phyloP scores from a whole-genome alignment of 495 filamentous ascomycete species.

The Penicillium pulvis region DNA sequence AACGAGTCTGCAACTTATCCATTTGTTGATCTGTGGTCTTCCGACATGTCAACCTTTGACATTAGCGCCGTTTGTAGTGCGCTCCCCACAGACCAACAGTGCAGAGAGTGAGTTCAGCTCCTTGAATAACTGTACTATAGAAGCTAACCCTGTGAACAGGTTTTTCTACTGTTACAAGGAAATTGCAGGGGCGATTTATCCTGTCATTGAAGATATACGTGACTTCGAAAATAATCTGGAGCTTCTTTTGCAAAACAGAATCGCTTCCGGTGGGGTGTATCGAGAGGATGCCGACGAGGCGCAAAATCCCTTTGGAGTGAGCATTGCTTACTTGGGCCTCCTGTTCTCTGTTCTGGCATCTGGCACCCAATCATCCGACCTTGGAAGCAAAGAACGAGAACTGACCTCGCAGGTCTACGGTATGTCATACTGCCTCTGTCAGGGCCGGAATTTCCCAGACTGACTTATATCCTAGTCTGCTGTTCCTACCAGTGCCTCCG shows the following conservation, averaged over 20 bases:
- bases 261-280: slow-evolving; percentile 47
- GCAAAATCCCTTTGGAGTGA: slow-evolving; percentile 55
- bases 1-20: slow-evolving; percentile 82
- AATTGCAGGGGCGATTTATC: slow-evolving; percentile 80
- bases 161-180: slow-evolving; percentile 78
- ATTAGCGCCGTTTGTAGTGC: slow-evolving; percentile 70
- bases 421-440: slow-evolving; percentile 21
- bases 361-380: slow-evolving; percentile 77
- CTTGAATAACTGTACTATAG: not conserved
- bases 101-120: slow-evolving; percentile 58
- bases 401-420: slow-evolving; percentile 61
- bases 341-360: slow-evolving; percentile 80
- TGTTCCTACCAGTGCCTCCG: slow-evolving; percentile 65
- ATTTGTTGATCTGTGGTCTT: slow-evolving; percentile 65
- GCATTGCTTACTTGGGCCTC: slow-evolving; percentile 67
- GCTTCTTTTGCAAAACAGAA: slow-evolving; percentile 66
- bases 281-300: slow-evolving; percentile 36
- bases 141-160: slow-evolving; percentile 34
- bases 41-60: slow-evolving; percentile 68
- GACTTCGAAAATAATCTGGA: slow-evolving; percentile 70
- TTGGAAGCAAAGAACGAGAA: slow-evolving; percentile 60
- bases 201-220: slow-evolving; percentile 72
- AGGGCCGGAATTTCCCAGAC: not conserved
- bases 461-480: slow-evolving; percentile 43
- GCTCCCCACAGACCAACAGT: slow-evolving; percentile 67